Conservation (phyloP, 768 basidiomycete genomes). For the Austroboletus eburneus region DNA sequence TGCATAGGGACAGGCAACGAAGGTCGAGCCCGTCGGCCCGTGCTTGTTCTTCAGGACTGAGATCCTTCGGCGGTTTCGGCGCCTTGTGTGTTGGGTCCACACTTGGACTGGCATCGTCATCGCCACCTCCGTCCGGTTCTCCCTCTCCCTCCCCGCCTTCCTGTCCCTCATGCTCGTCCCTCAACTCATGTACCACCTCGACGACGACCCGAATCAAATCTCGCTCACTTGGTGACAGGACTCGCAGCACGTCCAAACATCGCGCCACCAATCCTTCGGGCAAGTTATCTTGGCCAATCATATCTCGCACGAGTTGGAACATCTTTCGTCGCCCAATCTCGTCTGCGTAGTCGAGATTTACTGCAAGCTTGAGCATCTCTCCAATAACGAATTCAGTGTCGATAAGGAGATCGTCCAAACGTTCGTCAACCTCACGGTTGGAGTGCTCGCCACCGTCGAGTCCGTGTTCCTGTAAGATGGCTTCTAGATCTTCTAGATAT, state of each 20-base stretch:
- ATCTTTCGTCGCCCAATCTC: conserved; percentile 88
- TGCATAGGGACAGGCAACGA: conserved; percentile 71
- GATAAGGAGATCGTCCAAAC: conserved; percentile 33
- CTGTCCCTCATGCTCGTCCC: conserved; percentile 43
- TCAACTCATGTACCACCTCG: conserved; percentile 79
- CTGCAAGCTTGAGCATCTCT: conserved; percentile 76
- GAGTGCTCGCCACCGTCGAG: too few relatives aligned
- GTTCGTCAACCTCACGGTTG: conserved; percentile 44
- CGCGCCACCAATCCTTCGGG: conserved; percentile 65
- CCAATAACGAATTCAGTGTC: conserved; percentile 60
- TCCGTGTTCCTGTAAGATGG: conserved; percentile 36
- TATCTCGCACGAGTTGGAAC: conserved; percentile 80
- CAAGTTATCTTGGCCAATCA: conserved; percentile 69
- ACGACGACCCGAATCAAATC: conserved; percentile 88
- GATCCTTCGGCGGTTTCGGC: conserved; percentile 31
- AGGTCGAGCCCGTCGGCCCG: conserved; percentile 64
- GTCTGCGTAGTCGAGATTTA: conserved; percentile 85
- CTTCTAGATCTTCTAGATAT: conserved; percentile 42
- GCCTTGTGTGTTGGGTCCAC: conserved; percentile 12
- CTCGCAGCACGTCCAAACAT: conserved; percentile 80
- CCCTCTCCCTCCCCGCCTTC: conserved; percentile 39
- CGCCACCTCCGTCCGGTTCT: conserved; percentile 20
- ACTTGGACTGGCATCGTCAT: conserved; percentile 5
- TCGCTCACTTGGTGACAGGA: conserved; percentile 66
- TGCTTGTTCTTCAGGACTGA: conserved; percentile 56